Evolutionary conservation across 2,329 filamentous ascomycete genomes (phyloP), one percentile per base, ranked within the genome.

Genomic region (Zalaria obscura): DNA sequence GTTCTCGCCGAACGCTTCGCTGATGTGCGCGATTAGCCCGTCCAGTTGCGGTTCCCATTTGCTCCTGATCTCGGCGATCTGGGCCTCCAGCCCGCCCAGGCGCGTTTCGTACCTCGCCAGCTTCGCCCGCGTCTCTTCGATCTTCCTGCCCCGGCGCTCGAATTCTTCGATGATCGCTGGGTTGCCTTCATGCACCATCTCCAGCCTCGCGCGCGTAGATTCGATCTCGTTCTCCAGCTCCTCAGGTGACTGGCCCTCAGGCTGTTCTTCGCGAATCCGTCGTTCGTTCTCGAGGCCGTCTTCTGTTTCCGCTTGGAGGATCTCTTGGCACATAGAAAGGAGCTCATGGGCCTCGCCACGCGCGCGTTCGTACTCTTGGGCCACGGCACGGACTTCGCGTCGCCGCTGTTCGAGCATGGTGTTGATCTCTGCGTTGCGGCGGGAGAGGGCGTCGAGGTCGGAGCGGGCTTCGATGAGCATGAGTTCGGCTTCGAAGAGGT

Each of bases 21-120:
- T 94, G 62, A 98, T 95, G 55, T 79, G 78, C 18, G 67, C 66
- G 34, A 95, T 73, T 3, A 98, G 71, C 25, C 67, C 69, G 50
- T 96, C 88, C 2, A 98, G 70, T 51, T 73, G 66, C 1, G 87
- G 87, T 60, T 96, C 91, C 84, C 87, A 98, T 47, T 74, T 68
- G 10, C 67, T 66, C 51, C 80, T 79, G 42, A 93, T 63, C 32
- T 76, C 69, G 1, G 66, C 60, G 46, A 94, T 89, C 37, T 73
- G 68, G 8, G 57, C 55, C 10, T 68, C 66, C 10, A 80, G 61
- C 3, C 68, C 62, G 2, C 69, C 69, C 6, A 91, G 65, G 40
- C 72, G 69, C 4, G 57, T 57, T 27, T 72, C 68, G 35, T 74
- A 67, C 3, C 68, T 64, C 5, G 72, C 68, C 25, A 82, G 64